Percentiles rank a stretch among this genome's conserved stretches.
Evolutionary conservation across 352 stramenopile genomes (phyloP).

Genomic region (Peronosclerospora sorghi): DNA sequence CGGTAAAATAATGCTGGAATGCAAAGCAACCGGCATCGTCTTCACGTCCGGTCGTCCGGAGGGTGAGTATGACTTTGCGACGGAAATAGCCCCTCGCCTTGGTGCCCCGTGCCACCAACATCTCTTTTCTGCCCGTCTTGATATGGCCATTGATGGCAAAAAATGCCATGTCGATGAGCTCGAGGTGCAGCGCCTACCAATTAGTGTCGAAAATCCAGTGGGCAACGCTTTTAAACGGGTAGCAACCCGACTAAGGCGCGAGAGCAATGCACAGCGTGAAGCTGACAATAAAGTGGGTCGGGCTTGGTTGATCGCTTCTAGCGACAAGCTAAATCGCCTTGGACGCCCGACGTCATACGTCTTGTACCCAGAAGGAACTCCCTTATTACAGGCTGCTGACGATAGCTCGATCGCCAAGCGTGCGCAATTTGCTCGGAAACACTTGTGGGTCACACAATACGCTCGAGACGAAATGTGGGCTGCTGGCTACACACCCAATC

Average conservation of each 20-base stretch:
- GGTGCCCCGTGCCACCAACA: constrained; percentile 63
- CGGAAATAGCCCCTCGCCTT: constrained; percentile 45
- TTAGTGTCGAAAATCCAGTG: constrained; percentile 32
- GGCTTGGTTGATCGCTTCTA: constrained; percentile 56
- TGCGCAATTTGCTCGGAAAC: constrained; percentile 45
- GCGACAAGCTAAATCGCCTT: constrained; percentile 40
- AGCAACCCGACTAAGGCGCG: constrained; percentile 34
- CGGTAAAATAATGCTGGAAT: constrained; percentile 62
- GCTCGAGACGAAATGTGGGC: constrained; percentile 48
- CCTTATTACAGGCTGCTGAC: constrained; percentile 38
- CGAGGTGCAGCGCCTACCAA: constrained; percentile 42
- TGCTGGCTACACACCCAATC: constrained; percentile 54
- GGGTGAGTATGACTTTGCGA: constrained; percentile 43
- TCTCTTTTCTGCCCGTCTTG: constrained; percentile 69
- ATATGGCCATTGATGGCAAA: constrained; percentile 63
- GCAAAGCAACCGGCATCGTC: constrained; percentile 69
- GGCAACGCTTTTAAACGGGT: constrained; percentile 47
- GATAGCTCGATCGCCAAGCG: constrained; percentile 43
- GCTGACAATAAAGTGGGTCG: constrained; percentile 41
- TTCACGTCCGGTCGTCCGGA: constrained; percentile 60
- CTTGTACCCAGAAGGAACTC: constrained; percentile 41
- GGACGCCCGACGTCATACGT: constrained; percentile 50
- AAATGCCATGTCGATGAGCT: constrained; percentile 41
- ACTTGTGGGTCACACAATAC: constrained; percentile 70
- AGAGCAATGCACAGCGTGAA: constrained; percentile 36